Conservation (phyloP, 352 stramenopile species). For the Halophytophthora polymorphica region DNA sequence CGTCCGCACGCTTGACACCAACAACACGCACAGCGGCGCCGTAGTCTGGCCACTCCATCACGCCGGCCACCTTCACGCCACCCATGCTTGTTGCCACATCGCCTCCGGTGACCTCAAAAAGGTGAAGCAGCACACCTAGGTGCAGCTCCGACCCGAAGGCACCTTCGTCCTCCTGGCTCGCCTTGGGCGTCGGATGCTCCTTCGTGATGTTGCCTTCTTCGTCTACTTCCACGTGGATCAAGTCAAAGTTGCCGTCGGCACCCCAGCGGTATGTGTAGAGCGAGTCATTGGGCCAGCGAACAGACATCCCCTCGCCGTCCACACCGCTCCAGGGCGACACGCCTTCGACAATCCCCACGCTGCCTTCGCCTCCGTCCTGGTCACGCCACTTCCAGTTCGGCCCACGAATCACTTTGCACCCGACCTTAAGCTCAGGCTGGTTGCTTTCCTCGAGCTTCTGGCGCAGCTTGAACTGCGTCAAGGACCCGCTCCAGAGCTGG, state of each 20-base stretch:
- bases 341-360: conserved; percentile 76
- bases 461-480: conserved; percentile 67
- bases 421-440: conserved; percentile 66
- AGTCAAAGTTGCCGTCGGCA: conserved; percentile 83
- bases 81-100: conserved; percentile 2
- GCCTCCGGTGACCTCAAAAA: conserved; percentile 35
- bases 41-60: conserved; percentile 86
- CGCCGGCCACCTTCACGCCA: conserved; percentile 44
- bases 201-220: conserved; percentile 71
- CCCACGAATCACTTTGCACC: conserved; percentile 86
- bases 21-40: conserved; percentile 67
- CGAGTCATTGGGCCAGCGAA: conserved; percentile 86
- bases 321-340: conserved; percentile 87
- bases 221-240: conserved; percentile 83
- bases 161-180: conserved; percentile 69
- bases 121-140: conserved; percentile 72
- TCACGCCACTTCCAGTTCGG: conserved; percentile 90
- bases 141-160: conserved; percentile 75
- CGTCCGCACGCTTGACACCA: conserved; percentile 53
- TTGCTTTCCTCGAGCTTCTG: conserved; percentile 41
- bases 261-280: conserved; percentile 89
- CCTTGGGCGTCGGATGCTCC: conserved; percentile 66
- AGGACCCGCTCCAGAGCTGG: conserved; percentile 69
- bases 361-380: conserved; percentile 85
- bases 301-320: conserved; percentile 87